Evolutionary conservation across 257 asterid genomes (phyloP).

Genomic region (Agastache rugosa): DNA sequence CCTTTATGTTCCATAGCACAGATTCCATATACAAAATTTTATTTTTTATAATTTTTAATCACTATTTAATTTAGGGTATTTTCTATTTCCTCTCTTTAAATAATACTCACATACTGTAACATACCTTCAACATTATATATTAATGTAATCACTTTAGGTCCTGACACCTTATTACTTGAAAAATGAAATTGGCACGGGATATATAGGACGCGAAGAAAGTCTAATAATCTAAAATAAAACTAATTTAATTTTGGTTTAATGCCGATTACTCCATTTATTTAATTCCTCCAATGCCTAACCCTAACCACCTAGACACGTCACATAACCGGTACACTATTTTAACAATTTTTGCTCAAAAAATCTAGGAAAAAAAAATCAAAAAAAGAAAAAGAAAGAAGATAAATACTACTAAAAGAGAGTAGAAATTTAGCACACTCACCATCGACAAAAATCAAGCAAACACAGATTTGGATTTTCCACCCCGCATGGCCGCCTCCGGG

Average conservation of each 20-base stretch:
- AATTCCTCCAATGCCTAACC: conserved; percentile 17
- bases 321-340: background rate
- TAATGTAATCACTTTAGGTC: no score
- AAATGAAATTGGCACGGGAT: background rate
- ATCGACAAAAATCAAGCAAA: conserved; percentile 15
- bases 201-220: background rate
- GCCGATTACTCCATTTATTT: background rate
- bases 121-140: no score
- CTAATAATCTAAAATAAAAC: background rate
- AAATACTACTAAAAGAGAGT: conserved; percentile 5
- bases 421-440: conserved; percentile 5
- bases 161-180: background rate
- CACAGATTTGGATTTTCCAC: conserved; percentile 28
- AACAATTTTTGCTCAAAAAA: background rate
- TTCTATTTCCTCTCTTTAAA: no score
- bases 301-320: conserved; percentile 24
- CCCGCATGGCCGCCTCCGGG: conserved; percentile 43
- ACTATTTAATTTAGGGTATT: no score
- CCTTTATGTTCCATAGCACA: background rate
- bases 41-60: no score
- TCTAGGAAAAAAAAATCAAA: background rate
- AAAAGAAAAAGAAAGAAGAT: conserved; percentile 12
- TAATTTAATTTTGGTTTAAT: background rate
- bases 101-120: no score
- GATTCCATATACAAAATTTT: background rate